Percentiles rank a stretch among this genome's conserved stretches.
These are phyloP conservation scores for Polychytrium aggregatum DNA, from an alignment of 192 early-diverging fungal genomes.

Conservation along the genomic window DNA sequence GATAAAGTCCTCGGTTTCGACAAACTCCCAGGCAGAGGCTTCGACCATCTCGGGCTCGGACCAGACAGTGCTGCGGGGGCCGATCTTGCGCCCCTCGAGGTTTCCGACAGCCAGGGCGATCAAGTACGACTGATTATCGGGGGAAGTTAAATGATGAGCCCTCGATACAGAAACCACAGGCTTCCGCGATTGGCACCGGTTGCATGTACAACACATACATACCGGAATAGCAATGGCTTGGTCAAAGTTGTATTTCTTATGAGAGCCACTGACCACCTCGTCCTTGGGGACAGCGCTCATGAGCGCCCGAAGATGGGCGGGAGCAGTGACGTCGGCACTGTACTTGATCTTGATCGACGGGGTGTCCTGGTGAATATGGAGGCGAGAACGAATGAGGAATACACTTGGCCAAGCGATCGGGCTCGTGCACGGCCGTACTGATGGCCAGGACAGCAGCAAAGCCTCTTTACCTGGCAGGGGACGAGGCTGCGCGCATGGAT, in stretches of 20 bases:
- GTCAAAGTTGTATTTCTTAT: conserved; percentile 63
- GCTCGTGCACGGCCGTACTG: no score
- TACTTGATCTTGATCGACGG: conserved; percentile 68
- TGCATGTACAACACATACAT: conserved; percentile 1
- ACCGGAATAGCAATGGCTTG: conserved; percentile 79
- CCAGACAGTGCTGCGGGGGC: conserved; percentile 92
- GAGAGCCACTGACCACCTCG: conserved; percentile 29
- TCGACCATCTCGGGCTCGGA: conserved; percentile 86
- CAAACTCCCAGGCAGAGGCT: conserved; percentile 90
- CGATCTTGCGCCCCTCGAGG: conserved; percentile 64
- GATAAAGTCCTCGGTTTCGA: conserved; percentile 44
- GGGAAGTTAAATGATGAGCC: no score
- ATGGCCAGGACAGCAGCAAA: not conserved
- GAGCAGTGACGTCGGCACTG: conserved; percentile 68
- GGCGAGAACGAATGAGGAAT: not conserved
- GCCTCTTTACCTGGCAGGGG: conserved; percentile 61
- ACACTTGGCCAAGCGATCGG: not conserved
- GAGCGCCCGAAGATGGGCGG: conserved; percentile 68
- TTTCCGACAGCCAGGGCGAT: conserved; percentile 93
- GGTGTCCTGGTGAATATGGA: conserved; percentile 18
- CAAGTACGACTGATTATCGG: conserved; percentile 79
- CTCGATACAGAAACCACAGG: no score
- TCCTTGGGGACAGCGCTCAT: conserved; percentile 80
- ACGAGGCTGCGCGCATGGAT: conserved; percentile 88
- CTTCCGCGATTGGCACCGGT: no score